A percentile compares a stretch with the other conserved stretches of the same genome.
phyloP scores from a whole-genome alignment of 768 basidiomycete genomes.

The Boletellus ananas region DNA sequence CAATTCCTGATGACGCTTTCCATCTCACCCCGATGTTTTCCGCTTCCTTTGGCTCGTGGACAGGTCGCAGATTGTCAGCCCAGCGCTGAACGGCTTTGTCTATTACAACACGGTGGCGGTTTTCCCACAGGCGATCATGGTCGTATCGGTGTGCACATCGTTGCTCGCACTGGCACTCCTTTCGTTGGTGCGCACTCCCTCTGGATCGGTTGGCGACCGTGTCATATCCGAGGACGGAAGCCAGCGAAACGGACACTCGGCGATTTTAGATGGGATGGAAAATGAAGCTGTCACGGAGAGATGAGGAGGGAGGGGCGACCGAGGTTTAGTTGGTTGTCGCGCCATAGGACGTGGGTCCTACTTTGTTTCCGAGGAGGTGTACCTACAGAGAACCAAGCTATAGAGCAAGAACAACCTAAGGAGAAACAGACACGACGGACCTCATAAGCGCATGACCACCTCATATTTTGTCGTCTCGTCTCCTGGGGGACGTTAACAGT shows the following conservation, averaged over 20 bases:
- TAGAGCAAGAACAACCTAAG: too few relatives aligned
- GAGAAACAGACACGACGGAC: too few relatives aligned
- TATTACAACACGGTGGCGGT: slow-evolving; percentile 68
- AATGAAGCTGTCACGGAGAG: slow-evolving; percentile 2
- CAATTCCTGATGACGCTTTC: neutral
- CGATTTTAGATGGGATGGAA: slow-evolving; percentile 14
- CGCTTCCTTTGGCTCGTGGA: neutral
- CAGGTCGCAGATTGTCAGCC: slow-evolving; percentile 68
- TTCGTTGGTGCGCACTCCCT: slow-evolving; percentile 43
- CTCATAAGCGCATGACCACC: too few relatives aligned
- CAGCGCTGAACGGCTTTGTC: slow-evolving; percentile 66
- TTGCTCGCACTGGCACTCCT: slow-evolving; percentile 44
- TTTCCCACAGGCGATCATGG: slow-evolving; percentile 69
- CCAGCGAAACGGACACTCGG: neutral
- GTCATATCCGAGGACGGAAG: neutral
- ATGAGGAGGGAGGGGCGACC: neutral
- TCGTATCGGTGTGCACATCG: slow-evolving; percentile 44
- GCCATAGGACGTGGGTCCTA: neutral
- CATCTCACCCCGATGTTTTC: neutral
- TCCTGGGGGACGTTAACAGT: too few relatives aligned
- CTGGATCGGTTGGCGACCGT: neutral
- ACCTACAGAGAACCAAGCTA: too few relatives aligned
- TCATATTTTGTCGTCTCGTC: too few relatives aligned
- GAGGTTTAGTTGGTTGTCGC: neutral
- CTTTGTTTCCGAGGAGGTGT: too few relatives aligned